A percentile compares a stretch with the other conserved stretches of the same genome.
Conservation (phyloP, 176 grass and related monocot species). For the Aegilops speltoides region DNA sequence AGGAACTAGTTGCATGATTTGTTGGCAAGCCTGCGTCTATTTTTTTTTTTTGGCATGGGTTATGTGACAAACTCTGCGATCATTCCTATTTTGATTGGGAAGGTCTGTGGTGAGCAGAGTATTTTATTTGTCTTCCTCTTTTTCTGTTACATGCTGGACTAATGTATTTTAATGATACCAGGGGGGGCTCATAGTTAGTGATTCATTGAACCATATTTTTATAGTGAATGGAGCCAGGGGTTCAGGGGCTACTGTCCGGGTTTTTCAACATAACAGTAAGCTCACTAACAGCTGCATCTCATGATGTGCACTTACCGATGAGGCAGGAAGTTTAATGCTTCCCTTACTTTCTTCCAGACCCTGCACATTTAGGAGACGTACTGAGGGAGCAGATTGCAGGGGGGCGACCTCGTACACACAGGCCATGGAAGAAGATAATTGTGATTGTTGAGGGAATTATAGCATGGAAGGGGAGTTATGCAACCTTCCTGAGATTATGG, state of each 20-base stretch:
- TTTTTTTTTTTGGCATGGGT: conserved; percentile 79
- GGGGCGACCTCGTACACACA: conserved; percentile 82
- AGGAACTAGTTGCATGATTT: conserved; percentile 78
- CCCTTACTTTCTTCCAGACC: conserved; percentile 41
- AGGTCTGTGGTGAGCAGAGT: conserved; percentile 43
- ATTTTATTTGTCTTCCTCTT: not conserved
- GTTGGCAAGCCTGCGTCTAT: conserved; percentile 82
- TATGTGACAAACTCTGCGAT: conserved; percentile 91
- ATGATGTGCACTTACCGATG: not conserved
- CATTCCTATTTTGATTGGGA: conserved; percentile 77
- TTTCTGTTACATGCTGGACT: not conserved
- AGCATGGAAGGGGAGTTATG: conserved; percentile 98
- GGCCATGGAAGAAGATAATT: conserved; percentile 95
- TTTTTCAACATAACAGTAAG: conserved; percentile 99
- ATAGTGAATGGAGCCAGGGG: conserved; percentile 93
- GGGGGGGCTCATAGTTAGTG: conserved; percentile 87
- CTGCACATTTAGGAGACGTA: conserved; percentile 87
- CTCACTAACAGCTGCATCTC: not conserved
- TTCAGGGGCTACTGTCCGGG: conserved; percentile 75
- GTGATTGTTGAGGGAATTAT: conserved; percentile 97
- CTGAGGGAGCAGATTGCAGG: conserved; percentile 84
- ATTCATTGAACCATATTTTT: conserved; percentile 94
- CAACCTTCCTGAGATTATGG: conserved; percentile 85
- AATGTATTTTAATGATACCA: conserved; percentile 42
- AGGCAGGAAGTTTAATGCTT: not conserved